These are phyloP conservation scores for Hygrocybe punicea DNA, from an alignment of 768 basidiomycete genomes.

Conservation along the genomic window DNA sequence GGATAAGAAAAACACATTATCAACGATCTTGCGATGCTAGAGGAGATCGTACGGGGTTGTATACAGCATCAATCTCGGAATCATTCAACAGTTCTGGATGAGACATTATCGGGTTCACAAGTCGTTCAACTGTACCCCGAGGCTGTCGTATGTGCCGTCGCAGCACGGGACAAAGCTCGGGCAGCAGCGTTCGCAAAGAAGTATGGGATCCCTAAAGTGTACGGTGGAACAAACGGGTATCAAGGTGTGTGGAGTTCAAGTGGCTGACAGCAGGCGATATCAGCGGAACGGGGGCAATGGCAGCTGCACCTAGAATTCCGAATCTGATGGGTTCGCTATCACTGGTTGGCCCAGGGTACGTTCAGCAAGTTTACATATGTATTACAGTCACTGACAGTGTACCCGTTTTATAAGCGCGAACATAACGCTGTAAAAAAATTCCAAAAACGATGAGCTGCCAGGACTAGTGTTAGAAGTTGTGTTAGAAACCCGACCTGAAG, in stretches of 20 bases:
- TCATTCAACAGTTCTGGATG: constrained; percentile 46
- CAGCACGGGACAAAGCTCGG: constrained; percentile 40
- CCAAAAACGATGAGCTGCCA: no score
- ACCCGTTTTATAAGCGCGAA: neutral
- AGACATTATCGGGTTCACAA: neutral
- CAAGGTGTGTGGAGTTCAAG: constrained; percentile 46
- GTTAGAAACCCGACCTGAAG: no score
- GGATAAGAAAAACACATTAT: neutral
- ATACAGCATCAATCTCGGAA: constrained; percentile 47
- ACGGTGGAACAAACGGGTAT: constrained; percentile 42
- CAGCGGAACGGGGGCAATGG: constrained; percentile 26
- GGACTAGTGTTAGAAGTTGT: no score
- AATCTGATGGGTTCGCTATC: constrained; percentile 25
- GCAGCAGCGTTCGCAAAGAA: constrained; percentile 38
- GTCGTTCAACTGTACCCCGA: no score
- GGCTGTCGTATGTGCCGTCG: constrained; percentile 44
- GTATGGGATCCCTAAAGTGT: constrained; percentile 48
- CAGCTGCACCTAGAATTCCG: constrained; percentile 31
- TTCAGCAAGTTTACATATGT: neutral
- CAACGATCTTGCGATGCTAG: neutral
- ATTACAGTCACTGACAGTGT: neutral
- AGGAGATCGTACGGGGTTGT: constrained; percentile 39
- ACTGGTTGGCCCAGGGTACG: neutral
- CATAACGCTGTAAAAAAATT: neutral
- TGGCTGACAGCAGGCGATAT: constrained; percentile 44